phyloP scores from a whole-genome alignment of 345 rosid species.

The Triadica sebifera region DNA sequence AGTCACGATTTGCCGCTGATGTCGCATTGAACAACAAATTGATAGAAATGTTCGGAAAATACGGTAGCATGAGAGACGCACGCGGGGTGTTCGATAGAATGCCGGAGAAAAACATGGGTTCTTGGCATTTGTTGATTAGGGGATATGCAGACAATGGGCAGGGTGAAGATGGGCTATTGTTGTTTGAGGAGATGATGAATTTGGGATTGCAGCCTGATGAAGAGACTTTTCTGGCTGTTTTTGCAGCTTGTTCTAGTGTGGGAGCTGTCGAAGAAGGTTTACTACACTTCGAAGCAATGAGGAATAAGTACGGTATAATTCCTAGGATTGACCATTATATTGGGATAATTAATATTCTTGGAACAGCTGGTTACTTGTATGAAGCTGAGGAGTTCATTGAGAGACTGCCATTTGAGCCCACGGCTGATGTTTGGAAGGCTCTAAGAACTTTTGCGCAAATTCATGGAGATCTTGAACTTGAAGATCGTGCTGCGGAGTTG shows the following conservation, averaged over 20 bases:
- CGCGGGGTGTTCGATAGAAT: constrained; percentile 57
- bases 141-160: constrained; percentile 43
- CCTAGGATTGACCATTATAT: constrained; percentile 44
- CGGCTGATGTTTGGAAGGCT: constrained; percentile 37
- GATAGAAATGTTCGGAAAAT: constrained; percentile 32
- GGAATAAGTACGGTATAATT: constrained; percentile 31
- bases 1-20: constrained; percentile 32
- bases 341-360: constrained; percentile 39
- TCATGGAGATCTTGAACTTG: constrained; percentile 60
- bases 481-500: constrained; percentile 39
- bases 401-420: constrained; percentile 45
- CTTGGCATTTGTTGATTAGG: constrained; percentile 47
- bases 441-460: constrained; percentile 35
- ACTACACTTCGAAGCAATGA: constrained; percentile 41
- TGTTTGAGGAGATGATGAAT: constrained; percentile 48
- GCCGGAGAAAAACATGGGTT: constrained; percentile 35
- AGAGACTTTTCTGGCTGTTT: constrained; percentile 37
- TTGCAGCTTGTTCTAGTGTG: constrained; percentile 44
- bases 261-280: constrained; percentile 38
- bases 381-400: constrained; percentile 54
- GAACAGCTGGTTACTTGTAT: constrained; percentile 40
- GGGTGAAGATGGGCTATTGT: constrained; percentile 39
- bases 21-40: constrained; percentile 33
- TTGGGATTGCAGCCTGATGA: constrained; percentile 23
- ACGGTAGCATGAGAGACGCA: constrained; percentile 40